These are phyloP conservation scores for Straminergon stramineum DNA, from an alignment of 225 moss, liverwort and hornwort genomes.

Conservation along the genomic window DNA sequence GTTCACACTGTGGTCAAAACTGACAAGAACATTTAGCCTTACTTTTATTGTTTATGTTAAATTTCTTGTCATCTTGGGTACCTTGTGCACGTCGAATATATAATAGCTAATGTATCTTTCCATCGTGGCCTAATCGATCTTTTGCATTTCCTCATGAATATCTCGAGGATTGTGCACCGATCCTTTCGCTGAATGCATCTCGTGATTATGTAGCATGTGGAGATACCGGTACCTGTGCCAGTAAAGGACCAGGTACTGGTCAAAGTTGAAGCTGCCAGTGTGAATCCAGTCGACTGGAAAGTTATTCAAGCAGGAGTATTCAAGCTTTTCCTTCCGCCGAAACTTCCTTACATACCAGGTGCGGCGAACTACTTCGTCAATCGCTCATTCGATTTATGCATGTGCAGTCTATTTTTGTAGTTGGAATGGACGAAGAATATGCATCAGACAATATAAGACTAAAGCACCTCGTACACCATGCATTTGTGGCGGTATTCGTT, in stretches of 20 bases:
- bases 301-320: constrained; percentile 12
- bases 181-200: neutral
- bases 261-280: constrained; percentile 45
- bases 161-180: neutral
- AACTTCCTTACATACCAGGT: constrained; percentile 37
- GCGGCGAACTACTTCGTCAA: neutral
- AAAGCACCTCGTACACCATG: neutral
- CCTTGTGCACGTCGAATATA: neutral
- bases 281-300: constrained; percentile 46
- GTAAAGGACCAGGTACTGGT: constrained; percentile 26
- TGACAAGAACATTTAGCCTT: neutral
- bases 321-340: constrained; percentile 10
- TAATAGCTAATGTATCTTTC: neutral
- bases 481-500: neutral
- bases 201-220: constrained; percentile 36
- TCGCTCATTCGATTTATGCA: neutral
- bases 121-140: neutral
- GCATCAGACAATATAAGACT: neutral
- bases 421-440: neutral
- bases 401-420: neutral
- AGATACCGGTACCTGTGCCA: constrained; percentile 23
- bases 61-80: neutral
- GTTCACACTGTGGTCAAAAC: neutral
- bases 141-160: neutral
- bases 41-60: neutral